phyloP scores from a whole-genome alignment of 768 basidiomycete genomes.

The Lentinula aciculospora region DNA sequence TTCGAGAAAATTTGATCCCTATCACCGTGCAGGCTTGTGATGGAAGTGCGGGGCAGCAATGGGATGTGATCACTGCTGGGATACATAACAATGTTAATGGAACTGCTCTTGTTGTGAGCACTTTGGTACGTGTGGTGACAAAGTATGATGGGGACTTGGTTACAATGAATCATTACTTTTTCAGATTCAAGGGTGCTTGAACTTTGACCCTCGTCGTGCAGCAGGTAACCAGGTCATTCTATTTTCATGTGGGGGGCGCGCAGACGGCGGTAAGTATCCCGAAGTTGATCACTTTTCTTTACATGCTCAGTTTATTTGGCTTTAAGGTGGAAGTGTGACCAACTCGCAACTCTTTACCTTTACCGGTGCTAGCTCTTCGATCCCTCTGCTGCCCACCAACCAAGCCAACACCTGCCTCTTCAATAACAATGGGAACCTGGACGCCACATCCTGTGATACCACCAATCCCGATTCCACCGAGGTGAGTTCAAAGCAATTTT shows the following conservation, averaged over 20 bases:
- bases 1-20: constrained; percentile 17
- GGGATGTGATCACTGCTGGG: constrained; percentile 17
- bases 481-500: too few species aligned
- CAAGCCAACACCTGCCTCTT: too few species aligned
- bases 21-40: constrained; percentile 12
- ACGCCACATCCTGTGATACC: too few species aligned
- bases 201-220: constrained; percentile 17
- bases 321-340: too few species aligned
- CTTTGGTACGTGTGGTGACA: constrained; percentile 1
- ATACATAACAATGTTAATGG: constrained; percentile 14
- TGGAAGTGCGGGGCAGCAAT: constrained; percentile 16
- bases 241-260: constrained; percentile 20
- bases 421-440: too few species aligned
- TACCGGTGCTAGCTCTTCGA: too few species aligned
- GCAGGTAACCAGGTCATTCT: constrained; percentile 17
- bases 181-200: constrained; percentile 18
- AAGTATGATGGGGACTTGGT: background rate
- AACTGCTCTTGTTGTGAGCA: constrained; percentile 16
- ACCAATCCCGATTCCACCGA: too few species aligned
- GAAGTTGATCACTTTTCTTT: too few species aligned
- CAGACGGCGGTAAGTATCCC: constrained; percentile 13
- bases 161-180: background rate
- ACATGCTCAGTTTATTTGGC: too few species aligned
- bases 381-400: too few species aligned
- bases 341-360: too few species aligned